phyloP scores from a whole-genome alignment of 257 asterid species.

The Paulownia fortunei region DNA sequence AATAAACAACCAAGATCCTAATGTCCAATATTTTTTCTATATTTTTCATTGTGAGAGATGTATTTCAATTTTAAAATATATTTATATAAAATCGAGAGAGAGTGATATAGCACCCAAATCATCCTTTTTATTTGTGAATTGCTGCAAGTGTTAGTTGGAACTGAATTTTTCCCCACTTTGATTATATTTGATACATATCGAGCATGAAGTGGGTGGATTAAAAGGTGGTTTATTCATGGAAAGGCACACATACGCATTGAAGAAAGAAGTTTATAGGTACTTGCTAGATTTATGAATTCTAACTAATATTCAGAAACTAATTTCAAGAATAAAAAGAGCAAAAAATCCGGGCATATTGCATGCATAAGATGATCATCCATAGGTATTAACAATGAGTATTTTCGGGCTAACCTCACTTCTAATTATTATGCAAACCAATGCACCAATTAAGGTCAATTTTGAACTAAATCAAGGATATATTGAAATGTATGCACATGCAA shows the following conservation, averaged over 20 bases:
- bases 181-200: background rate
- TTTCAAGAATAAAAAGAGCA: background rate
- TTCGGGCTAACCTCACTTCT: background rate
- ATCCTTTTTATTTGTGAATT: background rate
- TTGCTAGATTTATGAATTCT: background rate
- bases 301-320: background rate
- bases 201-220: background rate
- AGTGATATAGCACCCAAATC: background rate
- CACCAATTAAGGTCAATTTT: background rate
- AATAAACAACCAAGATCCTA: background rate
- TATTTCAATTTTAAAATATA: background rate
- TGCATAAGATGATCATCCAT: background rate
- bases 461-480: background rate
- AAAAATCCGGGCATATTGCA: background rate
- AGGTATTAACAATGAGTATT: background rate
- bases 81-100: background rate
- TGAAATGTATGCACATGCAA: background rate
- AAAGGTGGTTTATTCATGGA: no score
- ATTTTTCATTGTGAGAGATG: background rate
- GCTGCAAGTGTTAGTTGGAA: slow-evolving; percentile 10
- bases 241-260: background rate
- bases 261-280: background rate
- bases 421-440: background rate
- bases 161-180: background rate
- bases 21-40: background rate